Conservation (phyloP, 805 yeast genomes). For the Candida germanica region DNA sequence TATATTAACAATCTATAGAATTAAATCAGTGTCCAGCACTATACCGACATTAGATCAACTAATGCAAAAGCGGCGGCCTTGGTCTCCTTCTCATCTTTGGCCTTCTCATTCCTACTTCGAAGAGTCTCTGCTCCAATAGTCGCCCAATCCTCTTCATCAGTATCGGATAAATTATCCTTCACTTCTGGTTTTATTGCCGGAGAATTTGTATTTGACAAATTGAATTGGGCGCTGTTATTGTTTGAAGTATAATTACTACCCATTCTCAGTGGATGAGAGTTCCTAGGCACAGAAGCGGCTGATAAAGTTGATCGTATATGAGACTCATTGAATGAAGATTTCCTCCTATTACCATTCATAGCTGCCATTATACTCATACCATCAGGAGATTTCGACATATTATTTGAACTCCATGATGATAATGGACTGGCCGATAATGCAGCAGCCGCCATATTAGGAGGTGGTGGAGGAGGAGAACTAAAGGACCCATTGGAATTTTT, state of each 20-base stretch:
- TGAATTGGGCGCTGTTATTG: conserved; percentile 1
- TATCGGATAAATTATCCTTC: conserved; percentile 52
- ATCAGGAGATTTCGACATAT: conserved; percentile 17
- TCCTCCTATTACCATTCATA: conserved; percentile 22
- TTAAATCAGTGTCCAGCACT: not conserved
- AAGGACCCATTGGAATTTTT: conserved; percentile 32
- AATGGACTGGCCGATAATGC: conserved; percentile 12
- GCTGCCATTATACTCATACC: conserved; percentile 2
- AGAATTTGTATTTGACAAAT: conserved; percentile 1
- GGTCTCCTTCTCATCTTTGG: conserved; percentile 32
- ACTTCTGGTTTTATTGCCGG: conserved; percentile 3
- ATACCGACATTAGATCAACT: conserved; percentile 50
- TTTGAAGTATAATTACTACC: not conserved
- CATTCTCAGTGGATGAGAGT: not conserved
- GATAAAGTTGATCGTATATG: conserved; percentile 29
- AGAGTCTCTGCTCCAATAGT: conserved; percentile 77
- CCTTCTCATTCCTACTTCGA: conserved; percentile 28
- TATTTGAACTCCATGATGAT: conserved; percentile 14
- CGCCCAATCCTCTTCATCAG: conserved; percentile 98
- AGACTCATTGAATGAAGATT: conserved; percentile 42
- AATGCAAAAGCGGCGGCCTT: conserved; percentile 61
- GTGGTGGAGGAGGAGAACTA: conserved; percentile 30
- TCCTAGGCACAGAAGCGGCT: conserved; percentile 16
- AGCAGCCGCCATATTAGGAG: conserved; percentile 15
- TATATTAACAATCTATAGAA: no score